phyloP scores from a whole-genome alignment of 495 filamentous ascomycete genomes.

The Penicillium macrosclerotiorum region DNA sequence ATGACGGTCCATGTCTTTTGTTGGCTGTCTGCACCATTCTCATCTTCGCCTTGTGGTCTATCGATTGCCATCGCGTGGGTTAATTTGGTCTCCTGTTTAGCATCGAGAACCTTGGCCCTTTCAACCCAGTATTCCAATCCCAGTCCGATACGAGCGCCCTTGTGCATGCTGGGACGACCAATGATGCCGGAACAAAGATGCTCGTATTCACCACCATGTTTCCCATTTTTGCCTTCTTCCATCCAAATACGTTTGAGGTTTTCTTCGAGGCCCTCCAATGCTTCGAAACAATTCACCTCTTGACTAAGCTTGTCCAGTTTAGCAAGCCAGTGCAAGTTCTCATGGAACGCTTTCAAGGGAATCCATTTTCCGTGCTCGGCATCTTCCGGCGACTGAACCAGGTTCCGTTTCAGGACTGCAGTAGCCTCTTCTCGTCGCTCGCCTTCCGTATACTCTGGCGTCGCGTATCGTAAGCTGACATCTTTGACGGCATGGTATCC shows the following conservation, averaged over 20 bases:
- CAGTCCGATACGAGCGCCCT: slow-evolving; percentile 66
- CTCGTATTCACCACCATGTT: slow-evolving; percentile 48
- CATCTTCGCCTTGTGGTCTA: slow-evolving; percentile 17
- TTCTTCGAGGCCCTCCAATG: slow-evolving; percentile 76
- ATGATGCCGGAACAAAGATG: slow-evolving; percentile 51
- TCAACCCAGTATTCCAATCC: slow-evolving; percentile 85
- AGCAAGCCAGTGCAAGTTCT: slow-evolving; percentile 77
- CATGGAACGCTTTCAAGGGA: slow-evolving; percentile 67
- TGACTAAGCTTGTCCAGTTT: slow-evolving; percentile 79
- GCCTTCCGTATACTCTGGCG: slow-evolving; percentile 42
- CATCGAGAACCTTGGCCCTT: slow-evolving; percentile 47
- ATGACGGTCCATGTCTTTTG: slow-evolving; percentile 36
- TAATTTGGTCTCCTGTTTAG: slow-evolving; percentile 32
- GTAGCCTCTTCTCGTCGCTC: slow-evolving; percentile 45
- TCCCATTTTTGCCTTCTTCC: slow-evolving; percentile 46
- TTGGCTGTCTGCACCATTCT: slow-evolving; percentile 21
- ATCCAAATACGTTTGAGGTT: slow-evolving; percentile 60
- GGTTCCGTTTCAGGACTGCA: slow-evolving; percentile 50
- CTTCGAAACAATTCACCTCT: slow-evolving; percentile 83
- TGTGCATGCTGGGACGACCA: slow-evolving; percentile 79
- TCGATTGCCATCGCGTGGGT: slow-evolving; percentile 40
- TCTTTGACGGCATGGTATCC: slow-evolving; percentile 45
- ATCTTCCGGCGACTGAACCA: slow-evolving; percentile 41
- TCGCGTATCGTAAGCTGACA: slow-evolving; percentile 46
- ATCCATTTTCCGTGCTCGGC: slow-evolving; percentile 48